Evolutionary conservation across 768 basidiomycete genomes (phyloP), one percentile per base, ranked within the genome.

Genomic region (Russula vinacea): DNA sequence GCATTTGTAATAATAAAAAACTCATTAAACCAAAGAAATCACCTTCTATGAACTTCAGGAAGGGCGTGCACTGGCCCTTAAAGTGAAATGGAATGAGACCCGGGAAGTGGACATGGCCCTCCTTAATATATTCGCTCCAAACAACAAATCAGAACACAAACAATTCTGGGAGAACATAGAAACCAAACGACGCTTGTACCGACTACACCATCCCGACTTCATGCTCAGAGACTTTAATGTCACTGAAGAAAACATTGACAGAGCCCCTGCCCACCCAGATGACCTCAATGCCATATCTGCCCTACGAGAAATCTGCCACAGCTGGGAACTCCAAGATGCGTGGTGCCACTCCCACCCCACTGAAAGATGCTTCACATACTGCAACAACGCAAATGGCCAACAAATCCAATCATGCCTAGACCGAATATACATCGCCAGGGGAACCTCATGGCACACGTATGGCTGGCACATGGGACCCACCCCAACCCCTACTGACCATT

Each of bases 141-240:
- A n/a, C n/a, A n/a, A n/a, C n/a, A n/a, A n/a, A n/a, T n/a, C n/a
- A n/a, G n/a, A n/a, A n/a, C n/a, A n/a, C n/a, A n/a, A n/a, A n/a
- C n/a, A n/a, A n/a, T n/a, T n/a, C n/a, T n/a, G n/a, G n/a, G n/a
- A n/a, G n/a, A n/a, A n/a, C n/a, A n/a, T n/a, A n/a, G n/a, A n/a
- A n/a, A n/a, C n/a, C n/a, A n/a, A n/a, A n/a, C n/a, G n/a, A n/a
- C n/a, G n/a, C n/a, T n/a, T n/a, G n/a, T n/a, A n/a, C n/a, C n/a
- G 39, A 33, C 22, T 50, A 8, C n/a, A 7, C 1, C 29, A 13
- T 2, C 60, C 60, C 0, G 45, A 62, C 54, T 49, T 64, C 8
- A 13, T 47, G 5, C 24, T 64, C 0, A 59, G 64, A 1, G 64
- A 65, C 3, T 60, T 60, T 5, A 65, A 65, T 16, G 4, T 61